Base-by-base conservation (phyloP, 331 rosid species). In the Quercus phellos region DNA sequence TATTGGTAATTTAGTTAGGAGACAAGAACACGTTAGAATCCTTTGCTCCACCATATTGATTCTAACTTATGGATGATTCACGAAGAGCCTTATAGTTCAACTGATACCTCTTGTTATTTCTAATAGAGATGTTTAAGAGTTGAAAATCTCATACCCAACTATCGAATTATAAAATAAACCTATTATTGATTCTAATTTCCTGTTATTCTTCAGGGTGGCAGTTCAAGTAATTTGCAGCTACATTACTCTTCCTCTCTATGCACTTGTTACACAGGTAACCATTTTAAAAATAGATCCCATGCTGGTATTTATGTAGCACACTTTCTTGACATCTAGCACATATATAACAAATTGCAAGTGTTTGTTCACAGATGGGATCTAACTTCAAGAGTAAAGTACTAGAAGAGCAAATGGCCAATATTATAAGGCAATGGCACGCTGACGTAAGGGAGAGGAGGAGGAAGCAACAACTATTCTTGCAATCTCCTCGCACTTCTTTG, bases 291-390 rank as follows among this genome's bases (percentile, higher is more conserved):
- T 5, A 30, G 14, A 16, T 72, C n/a, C 73, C 22, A 70, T 26
- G 51, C 24, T 22, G 21, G 51, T 14, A 56, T 43, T 5, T 29
- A 77, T 71, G 38, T 60, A 50, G n/a, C 53, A 12, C 14, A 46
- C 53, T 46, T 46, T 13, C 53, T 46, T 46, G 17, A 46, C 53
- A 12, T 46, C 53, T 46, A 46, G 53, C 4, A 12, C 46, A 38
- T 38, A 38, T 38, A 38, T 46, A 46, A 46, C 17, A 46, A 46
- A 46, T 46, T 56, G 32, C 29, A 24, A 16, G 12, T 74, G 76
- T 51, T 70, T 60, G 63, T 74, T 38, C 51, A 58, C 80, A 81
- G 90, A 88, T 88, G 91, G 89, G 88, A 8, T 88, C 87, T 42
- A 74, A 84, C 13, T 82, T 79, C 81, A 81, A 67, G 55, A 80